These are phyloP conservation scores for Excoecaria cochinchinensis DNA, from an alignment of 345 rosid genomes.

Conservation along the genomic window DNA sequence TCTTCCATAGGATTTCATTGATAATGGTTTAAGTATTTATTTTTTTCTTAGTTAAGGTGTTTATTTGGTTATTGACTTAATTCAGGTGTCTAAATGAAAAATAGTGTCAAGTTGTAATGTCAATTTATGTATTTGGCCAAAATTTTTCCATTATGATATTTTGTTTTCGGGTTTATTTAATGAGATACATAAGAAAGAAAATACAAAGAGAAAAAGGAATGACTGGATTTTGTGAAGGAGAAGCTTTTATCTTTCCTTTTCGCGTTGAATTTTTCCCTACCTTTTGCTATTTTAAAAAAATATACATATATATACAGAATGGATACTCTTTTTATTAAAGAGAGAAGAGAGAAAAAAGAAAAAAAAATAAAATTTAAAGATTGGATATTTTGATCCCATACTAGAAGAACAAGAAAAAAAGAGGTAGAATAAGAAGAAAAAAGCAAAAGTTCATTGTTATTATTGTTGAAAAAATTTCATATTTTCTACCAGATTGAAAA, in stretches of 20 bases:
- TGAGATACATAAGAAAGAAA: not conserved
- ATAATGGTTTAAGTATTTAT: too few species aligned
- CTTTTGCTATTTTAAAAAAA: slow-evolving; percentile 1
- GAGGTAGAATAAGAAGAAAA: not conserved
- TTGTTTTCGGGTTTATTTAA: too few species aligned
- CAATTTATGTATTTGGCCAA: too few species aligned
- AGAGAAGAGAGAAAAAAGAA: not conserved
- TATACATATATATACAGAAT: not conserved
- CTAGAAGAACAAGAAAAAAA: slow-evolving; percentile 1
- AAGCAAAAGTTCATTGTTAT: not conserved
- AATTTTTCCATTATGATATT: too few species aligned
- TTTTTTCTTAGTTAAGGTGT: too few species aligned
- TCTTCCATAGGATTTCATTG: too few species aligned
- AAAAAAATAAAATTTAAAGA: not conserved
- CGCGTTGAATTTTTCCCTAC: slow-evolving; percentile 38
- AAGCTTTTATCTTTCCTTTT: slow-evolving; percentile 47
- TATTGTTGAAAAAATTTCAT: too few species aligned
- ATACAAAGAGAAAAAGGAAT: slow-evolving; percentile 9
- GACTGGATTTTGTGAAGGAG: slow-evolving; percentile 31
- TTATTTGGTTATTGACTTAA: too few species aligned
- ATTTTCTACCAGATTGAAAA: too few species aligned
- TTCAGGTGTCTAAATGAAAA: too few species aligned
- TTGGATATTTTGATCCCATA: slow-evolving; percentile 5
- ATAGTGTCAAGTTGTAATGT: too few species aligned
- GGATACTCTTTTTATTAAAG: not conserved